phyloP scores from a whole-genome alignment of 495 filamentous ascomycete species.

The Daldinia decipiens region DNA sequence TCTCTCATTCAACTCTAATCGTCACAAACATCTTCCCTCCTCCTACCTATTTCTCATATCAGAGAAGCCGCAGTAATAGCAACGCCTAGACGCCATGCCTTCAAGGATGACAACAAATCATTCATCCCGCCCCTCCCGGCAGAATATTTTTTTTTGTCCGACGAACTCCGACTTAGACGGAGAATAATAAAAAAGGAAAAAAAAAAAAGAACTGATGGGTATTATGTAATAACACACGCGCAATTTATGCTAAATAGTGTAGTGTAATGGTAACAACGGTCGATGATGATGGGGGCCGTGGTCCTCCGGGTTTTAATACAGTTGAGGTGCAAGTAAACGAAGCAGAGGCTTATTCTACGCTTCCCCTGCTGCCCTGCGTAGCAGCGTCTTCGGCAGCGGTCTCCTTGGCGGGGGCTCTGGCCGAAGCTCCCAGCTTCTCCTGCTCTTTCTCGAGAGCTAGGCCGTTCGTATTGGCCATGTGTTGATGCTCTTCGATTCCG shows the following conservation, averaged over 20 bases:
- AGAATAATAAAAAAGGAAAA: not conserved
- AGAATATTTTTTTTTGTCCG: not conserved
- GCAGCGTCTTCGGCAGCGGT: conserved; percentile 27
- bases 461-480: conserved; percentile 63
- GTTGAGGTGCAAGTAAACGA: conserved; percentile 3
- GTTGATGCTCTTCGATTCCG: conserved; percentile 81
- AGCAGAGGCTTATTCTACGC: not conserved
- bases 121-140: not conserved
- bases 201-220: conserved; percentile 24
- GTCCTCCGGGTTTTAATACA: conserved; percentile 8
- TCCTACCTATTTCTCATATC: not conserved
- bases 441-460: conserved; percentile 33
- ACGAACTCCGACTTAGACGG: not conserved
- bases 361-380: conserved; percentile 18
- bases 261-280: not conserved
- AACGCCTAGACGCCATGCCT: conserved; percentile 3
- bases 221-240: conserved; percentile 26
- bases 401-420: conserved; percentile 41
- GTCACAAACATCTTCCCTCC: not conserved
- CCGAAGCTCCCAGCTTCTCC: conserved; percentile 42
- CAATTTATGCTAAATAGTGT: conserved; percentile 9
- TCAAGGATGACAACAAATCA: not conserved
- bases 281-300: not conserved
- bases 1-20: not conserved
- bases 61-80: not conserved